Evolutionary conservation across 345 rosid species (phyloP), one percentile per base, ranked within the genome.

Genomic region (Conringia planisiliqua): DNA sequence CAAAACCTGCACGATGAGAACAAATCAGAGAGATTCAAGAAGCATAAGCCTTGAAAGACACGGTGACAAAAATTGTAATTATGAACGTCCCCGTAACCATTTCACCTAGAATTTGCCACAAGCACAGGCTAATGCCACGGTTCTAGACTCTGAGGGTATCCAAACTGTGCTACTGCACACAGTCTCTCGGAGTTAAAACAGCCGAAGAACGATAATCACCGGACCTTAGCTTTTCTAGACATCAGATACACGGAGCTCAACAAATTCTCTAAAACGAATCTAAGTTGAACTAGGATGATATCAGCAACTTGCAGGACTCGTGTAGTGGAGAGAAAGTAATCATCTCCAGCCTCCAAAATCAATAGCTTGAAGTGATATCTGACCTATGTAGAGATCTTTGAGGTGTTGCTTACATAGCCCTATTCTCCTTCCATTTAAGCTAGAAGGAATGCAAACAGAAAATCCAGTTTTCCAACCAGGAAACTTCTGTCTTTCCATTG

Each of bases 401-500:
- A 91, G 74, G 75, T 91, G 96, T 73, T 87, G 60, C 74, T 88
- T 84, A 68, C 97, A 93, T 75, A 93, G 68, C 46, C 91, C 98
- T 46, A 93, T 76, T 62, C 88, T 75, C 82, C 96, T 88, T 79
- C 81, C 81, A 74, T 91, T 93, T 82, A 93, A 80, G 80, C 91
- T 88, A 46, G 97, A 91, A 78, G 86, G 98, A 43, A 93, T 89
- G 77, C 87, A 87, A 80, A 82, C 79, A 32, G 93, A 66, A 81
- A 93, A 91, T 48, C 98, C 97, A 1, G 98, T 93, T 79, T 84
- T 89, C 98, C 98, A 93, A 35, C 89, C 92, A 1, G 98, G 96
- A 82, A 93, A 93, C 74, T 81, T 91, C 85, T 93, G 98, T 44
- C 93, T 86, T 71, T 91, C 94, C 97, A 93, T 89, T 70, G 85